A percentile compares a stretch with the other conserved stretches of the same genome.
Conservation (phyloP, 768 basidiomycete genomes). For the Mycena alexandri region DNA sequence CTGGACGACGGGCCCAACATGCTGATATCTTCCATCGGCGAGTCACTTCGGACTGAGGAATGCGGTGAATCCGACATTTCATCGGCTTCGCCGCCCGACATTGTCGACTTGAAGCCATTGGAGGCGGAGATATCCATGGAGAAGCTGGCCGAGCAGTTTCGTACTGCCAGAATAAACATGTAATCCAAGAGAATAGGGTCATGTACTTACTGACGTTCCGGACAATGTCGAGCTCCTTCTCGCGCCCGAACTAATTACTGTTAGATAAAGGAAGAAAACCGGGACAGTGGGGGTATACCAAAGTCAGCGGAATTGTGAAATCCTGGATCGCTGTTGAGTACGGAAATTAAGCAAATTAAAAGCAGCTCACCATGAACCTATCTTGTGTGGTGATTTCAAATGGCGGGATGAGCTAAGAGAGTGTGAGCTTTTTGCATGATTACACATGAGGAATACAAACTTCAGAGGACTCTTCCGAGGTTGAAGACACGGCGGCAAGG, state of each 20-base stretch:
- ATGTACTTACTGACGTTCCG: slow-evolving; percentile 70
- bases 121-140: slow-evolving; percentile 64
- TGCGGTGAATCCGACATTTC: slow-evolving; percentile 45
- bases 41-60: slow-evolving; percentile 35
- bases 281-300: slow-evolving; percentile 55
- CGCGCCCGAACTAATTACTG: slow-evolving; percentile 69
- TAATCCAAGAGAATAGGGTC: slow-evolving; percentile 8
- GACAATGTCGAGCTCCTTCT: slow-evolving; percentile 77
- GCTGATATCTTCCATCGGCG: slow-evolving; percentile 37
- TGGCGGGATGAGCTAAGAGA: slow-evolving; percentile 68
- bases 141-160: slow-evolving; percentile 68
- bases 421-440: slow-evolving; percentile 8
- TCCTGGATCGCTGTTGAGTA: slow-evolving; percentile 54
- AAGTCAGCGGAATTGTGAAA: slow-evolving; percentile 75
- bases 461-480: slow-evolving; percentile 69
- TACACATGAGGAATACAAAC: slow-evolving; percentile 45
- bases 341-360: not conserved
- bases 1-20: slow-evolving; percentile 34
- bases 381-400: slow-evolving; percentile 79
- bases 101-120: slow-evolving; percentile 48
- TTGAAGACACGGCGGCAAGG: slow-evolving; percentile 68
- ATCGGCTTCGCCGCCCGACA: slow-evolving; percentile 41
- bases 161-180: slow-evolving; percentile 47
- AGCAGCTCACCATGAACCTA: slow-evolving; percentile 65
- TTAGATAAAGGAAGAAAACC: slow-evolving; percentile 18